Evolutionary conservation across 805 yeast genomes (phyloP).

Genomic region (Suhomyces sp.): DNA sequence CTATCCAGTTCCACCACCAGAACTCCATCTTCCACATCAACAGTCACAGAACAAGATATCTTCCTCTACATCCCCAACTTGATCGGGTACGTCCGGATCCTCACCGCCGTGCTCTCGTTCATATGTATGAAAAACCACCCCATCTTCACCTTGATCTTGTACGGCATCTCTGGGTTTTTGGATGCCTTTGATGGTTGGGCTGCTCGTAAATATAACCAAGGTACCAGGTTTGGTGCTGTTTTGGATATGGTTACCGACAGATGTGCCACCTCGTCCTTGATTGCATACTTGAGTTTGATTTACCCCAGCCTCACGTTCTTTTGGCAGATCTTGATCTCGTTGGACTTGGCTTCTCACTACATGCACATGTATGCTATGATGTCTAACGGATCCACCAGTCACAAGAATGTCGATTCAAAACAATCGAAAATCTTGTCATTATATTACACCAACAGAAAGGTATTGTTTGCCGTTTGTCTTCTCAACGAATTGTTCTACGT

Average conservation of each 20-base stretch:
- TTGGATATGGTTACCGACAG: conserved; percentile 98
- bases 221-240: conserved; percentile 93
- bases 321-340: conserved; percentile 82
- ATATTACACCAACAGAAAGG: conserved; percentile 83
- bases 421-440: conserved; percentile 71
- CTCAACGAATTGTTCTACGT: conserved; percentile 92
- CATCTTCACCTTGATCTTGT: conserved; percentile 67
- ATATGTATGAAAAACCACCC: conserved; percentile 85
- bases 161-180: conserved; percentile 83
- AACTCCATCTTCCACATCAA: no score
- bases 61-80: conserved; percentile 84
- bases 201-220: conserved; percentile 85
- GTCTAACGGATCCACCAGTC: conserved; percentile 74
- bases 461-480: conserved; percentile 85
- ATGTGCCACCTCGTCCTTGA: conserved; percentile 92
- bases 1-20: no score
- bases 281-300: conserved; percentile 77
- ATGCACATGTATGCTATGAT: conserved; percentile 98
- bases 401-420: conserved; percentile 75
- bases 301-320: conserved; percentile 68
- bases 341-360: conserved; percentile 91
- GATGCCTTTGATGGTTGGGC: conserved; percentile 98
- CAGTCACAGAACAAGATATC: conserved; percentile 55
- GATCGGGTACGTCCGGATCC: conserved; percentile 84
- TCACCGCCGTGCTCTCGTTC: conserved; percentile 78